These are phyloP conservation scores for Teratosphaeria gauchensis DNA, from an alignment of 2,329 filamentous ascomycete genomes.

Conservation along the genomic window DNA sequence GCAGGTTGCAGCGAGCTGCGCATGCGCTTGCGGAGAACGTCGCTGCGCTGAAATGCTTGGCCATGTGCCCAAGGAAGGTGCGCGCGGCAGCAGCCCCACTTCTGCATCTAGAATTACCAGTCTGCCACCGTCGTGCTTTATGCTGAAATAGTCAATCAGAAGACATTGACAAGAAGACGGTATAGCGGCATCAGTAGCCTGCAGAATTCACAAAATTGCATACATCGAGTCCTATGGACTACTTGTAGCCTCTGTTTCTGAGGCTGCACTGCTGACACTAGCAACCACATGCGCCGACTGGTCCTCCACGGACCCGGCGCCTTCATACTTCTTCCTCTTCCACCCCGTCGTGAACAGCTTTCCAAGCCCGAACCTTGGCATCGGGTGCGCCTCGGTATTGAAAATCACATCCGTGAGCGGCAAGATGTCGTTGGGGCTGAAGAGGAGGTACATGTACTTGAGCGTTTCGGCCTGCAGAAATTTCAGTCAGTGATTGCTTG, in stretches of 20 bases:
- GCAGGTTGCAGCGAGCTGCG: no score
- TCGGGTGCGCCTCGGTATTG: conserved; percentile 89
- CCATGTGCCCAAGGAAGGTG: neutral
- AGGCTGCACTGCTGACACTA: neutral
- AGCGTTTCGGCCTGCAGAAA: conserved; percentile 70
- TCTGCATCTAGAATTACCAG: no score
- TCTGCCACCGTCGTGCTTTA: no score
- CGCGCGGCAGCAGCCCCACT: neutral
- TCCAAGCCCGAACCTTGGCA: conserved; percentile 78
- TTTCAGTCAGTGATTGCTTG: neutral
- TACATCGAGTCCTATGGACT: no score
- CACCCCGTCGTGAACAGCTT: conserved; percentile 72
- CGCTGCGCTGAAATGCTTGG: neutral
- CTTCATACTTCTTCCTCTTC: conserved; percentile 47
- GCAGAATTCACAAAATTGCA: no score
- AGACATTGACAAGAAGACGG: no score
- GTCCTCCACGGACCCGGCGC: neutral
- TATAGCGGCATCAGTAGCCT: no score
- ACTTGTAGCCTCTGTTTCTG: neutral
- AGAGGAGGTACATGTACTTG: conserved; percentile 95
- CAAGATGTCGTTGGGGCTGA: conserved; percentile 72
- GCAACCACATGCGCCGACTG: conserved; percentile 35
- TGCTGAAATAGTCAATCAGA: no score
- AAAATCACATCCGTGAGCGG: conserved; percentile 81
- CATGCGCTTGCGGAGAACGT: no score